phyloP scores from a whole-genome alignment of 2,329 filamentous ascomycete species.

The Colletotrichum nymphaeae region DNA sequence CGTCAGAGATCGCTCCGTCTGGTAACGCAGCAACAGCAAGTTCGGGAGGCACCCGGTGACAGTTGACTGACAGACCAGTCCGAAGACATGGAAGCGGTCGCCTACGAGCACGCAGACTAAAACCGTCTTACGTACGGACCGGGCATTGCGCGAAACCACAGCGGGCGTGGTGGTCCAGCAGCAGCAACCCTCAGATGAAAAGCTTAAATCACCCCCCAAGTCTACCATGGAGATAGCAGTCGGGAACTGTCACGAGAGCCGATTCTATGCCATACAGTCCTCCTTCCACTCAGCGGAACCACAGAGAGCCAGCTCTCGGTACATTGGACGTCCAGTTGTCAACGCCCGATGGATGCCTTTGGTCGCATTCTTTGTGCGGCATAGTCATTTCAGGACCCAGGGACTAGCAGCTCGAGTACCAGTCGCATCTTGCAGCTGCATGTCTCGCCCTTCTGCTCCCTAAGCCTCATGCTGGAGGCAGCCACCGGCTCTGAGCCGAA shows the following conservation, averaged over 20 bases:
- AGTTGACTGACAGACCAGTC: constrained; percentile 2
- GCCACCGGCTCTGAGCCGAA: constrained; percentile 25
- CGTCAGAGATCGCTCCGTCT: constrained; percentile 6
- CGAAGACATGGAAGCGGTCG: not conserved
- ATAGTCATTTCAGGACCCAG: constrained; percentile 9
- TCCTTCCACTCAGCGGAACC: not conserved
- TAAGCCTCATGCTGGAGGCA: constrained; percentile 24
- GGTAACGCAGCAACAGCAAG: constrained; percentile 20
- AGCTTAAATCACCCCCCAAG: constrained; percentile 17
- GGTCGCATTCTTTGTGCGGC: constrained; percentile 24
- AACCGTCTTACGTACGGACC: constrained; percentile 17
- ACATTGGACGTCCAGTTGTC: not conserved
- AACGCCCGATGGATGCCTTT: constrained; percentile 2
- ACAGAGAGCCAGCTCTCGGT: not conserved
- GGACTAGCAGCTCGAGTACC: constrained; percentile 18
- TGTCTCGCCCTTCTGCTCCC: constrained; percentile 26
- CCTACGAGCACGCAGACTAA: constrained; percentile 25
- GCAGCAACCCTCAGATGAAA: constrained; percentile 22
- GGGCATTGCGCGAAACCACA: constrained; percentile 32
- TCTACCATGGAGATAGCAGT: not conserved
- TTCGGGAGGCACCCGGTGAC: constrained; percentile 11
- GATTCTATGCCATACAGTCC: not conserved
- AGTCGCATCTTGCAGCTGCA: constrained; percentile 28
- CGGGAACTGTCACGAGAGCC: not conserved
- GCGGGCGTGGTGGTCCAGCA: constrained; percentile 21